Evolutionary conservation across 2,329 filamentous ascomycete genomes (phyloP), one percentile per base, ranked within the genome.

Genomic region (Passalora sequoiae): DNA sequence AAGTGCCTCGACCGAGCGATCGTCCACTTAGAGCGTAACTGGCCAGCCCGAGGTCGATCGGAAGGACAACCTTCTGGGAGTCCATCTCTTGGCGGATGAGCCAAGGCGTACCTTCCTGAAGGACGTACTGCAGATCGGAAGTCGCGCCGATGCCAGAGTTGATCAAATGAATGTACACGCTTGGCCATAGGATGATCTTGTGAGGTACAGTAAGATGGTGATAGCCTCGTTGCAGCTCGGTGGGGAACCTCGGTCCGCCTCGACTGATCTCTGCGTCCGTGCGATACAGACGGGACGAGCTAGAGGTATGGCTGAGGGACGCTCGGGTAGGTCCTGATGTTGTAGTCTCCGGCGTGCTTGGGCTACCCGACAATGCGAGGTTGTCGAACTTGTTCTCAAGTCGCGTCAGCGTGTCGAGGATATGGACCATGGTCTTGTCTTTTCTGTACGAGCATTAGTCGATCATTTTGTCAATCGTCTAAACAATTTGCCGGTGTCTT

Each of bases 361-460:
- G 25, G 17, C 38, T 42, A 24, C 35, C 40, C 13, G 41, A 40
- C 4, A 62, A 38, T 4, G 57, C 47, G 4, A 65, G 49, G 27
- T 56, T 63, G 61, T 81, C 76, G 50, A 81, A 69, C 59, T 80
- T 80, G 40, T 59, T 67, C 57, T 80, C 76, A 32, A 81, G 64
- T 40, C 63, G 68, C 49, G 72, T 75, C 39, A 81, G 65, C 8
- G 72, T 69, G 36, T 80, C 75, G 21, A 81, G 65, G 40, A 81
- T 80, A 55, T 81, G 75, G 30, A 77, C 70, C 53, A 81, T 66
- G 2, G 77, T 81, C 61, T 77, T 80, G 59, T 81, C 78, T 63
- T 81, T 81, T 58, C 77, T 80, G 55, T 24, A 47, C 6, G 7
- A 6, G 5, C 9, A 24, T 30, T n/a, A 39, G 24, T 16, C 27